Evolutionary conservation across 306 rosid species (phyloP), one percentile per base, ranked within the genome.

Genomic region (Canavalia gladiata): DNA sequence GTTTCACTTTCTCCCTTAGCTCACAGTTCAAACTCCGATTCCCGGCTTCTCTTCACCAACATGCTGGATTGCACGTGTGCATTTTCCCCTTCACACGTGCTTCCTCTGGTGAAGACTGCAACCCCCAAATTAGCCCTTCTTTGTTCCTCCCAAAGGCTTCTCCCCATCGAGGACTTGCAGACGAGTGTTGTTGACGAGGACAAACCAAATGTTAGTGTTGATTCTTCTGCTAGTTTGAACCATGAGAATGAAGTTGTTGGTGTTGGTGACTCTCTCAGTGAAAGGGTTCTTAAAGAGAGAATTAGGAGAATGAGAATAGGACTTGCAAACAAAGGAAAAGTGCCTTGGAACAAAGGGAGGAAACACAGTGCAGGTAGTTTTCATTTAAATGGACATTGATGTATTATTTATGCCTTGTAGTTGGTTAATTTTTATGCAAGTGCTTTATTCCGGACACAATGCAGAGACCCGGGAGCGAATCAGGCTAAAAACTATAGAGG

Each of bases 311-410:
- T 66, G 68, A 93, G 75, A 78, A 95, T 93, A 77, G 99, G 94
- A 69, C 81, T 88, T 39, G 98, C 98, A 3, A 95, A 95, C 91
- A 93, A 84, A 84, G 97, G 97, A 68, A 91, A 52, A 82, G 92
- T 87, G n/a, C 97, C 97, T 52, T 95, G 99, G 99, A 95, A 95
- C 89, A 95, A 93, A 77, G 98, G 97, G 80, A 90, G 82, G 91
- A 88, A 92, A 78, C 99, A 95, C 83, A 79, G 81, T 68, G 70
- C 87, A 81, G 98, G 98, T 93, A 86, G 81, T 25, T 71, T 18
- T 18, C 25, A 18, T 18, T 18, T 70, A n/a, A 69, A 62, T 77
- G 34, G 41, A 56, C 35, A 43, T 81, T 64, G 58, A 46, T 68
- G 50, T 79, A 8, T 58, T 4, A 18, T 18, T 18, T 18, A 18